Evolutionary conservation across 2,329 filamentous ascomycete genomes (phyloP), one percentile per base, ranked within the genome.

Genomic region (Cadophora luteo-olivacea): DNA sequence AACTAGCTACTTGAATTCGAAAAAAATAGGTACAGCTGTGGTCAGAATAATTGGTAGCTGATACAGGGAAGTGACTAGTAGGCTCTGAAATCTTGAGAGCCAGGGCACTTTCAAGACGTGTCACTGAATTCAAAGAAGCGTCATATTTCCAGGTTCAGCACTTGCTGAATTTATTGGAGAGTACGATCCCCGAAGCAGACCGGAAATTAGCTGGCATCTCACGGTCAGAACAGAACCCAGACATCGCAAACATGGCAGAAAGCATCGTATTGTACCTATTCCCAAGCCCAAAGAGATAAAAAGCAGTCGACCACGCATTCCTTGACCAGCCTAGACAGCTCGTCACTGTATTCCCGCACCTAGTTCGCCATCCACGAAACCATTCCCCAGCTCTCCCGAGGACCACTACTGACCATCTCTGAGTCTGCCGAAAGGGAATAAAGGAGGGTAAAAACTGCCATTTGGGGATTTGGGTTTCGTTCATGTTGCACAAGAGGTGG

Each of bases 221-320:
- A 48, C 41, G 16, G 16, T 48, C 36, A n/a, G 16, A 48, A n/a
- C 12, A 19, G 41, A 16, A 48, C 41, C 19, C 41, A 48, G 41
- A 48, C 16, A 48, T 48, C 41, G 5, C 41, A 38, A 14, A 48
- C 9, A 64, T 71, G 72, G 72, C 71, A 74, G 72, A 75, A 75
- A 73, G 71, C 67, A 73, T 71, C 67, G 69, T 71, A 73, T 74
- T 73, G 73, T 70, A 69, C 71, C 68, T 71, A 71, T 71, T 69
- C 68, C 69, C 67, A 71, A 74, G 67, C 67, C 62, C 51, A 48
- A 62, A 65, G 67, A 71, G 57, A 70, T 67, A 54, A 55, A 73
- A 68, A 72, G 64, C 65, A 69, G 67, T 61, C 70, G 33, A 66
- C 57, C 52, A 60, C 60, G 24, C 64, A 57, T 38, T 48, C 64